Base-by-base conservation (phyloP, 768 basidiomycete genomes). In the Termitomyces sp. region DNA sequence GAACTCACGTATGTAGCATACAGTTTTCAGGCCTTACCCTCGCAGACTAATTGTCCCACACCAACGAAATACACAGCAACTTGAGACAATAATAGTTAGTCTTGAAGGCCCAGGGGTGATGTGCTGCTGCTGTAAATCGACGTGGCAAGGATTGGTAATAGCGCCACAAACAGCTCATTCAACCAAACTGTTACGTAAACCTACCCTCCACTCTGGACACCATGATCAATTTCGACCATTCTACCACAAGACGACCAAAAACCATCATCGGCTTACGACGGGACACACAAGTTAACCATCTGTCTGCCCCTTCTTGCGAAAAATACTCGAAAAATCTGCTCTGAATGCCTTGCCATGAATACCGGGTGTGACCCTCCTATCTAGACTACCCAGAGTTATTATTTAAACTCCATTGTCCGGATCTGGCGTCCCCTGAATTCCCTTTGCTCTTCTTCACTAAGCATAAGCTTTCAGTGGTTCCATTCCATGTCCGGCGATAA, bases 401-500 rank as follows among this genome's bases (percentile, higher is more conserved):
- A 36, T 51, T 51, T n/a, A 51, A 36, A 51, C 50, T 51, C 38
- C 40, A 42, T 42, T 32, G 11, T 32, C 29, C 40, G 53, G 53
- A n/a, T 42, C 11, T 42, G 12, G 31, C n/a, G 10, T 20, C 15
- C 42, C 31, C 38, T 56, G 40, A 17, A 42, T 42, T 32, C 15
- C 4, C 42, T 6, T 32, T 5, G 10, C 17, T 32, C 29, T 17
- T 43, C 31, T 17, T 14, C 31, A 29, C 38, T n/a, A 25, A 25
- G 42, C 40, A 17, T n/a, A 55, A n/a, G 15, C 4, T 5, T 14
- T 1, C 12, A 32, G 34, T 42, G 42, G 55, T 12, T 14, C 5
- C 31, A 32, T 14, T n/a, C 31, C 11, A 56, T 56, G 55, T 34
- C 55, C 31, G 42, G 29, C 49, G 47, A 55, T 9, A 73, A 73